Conservation (phyloP, 1,284 basidiomycete genomes). For the Agroathelia rolfsii region DNA sequence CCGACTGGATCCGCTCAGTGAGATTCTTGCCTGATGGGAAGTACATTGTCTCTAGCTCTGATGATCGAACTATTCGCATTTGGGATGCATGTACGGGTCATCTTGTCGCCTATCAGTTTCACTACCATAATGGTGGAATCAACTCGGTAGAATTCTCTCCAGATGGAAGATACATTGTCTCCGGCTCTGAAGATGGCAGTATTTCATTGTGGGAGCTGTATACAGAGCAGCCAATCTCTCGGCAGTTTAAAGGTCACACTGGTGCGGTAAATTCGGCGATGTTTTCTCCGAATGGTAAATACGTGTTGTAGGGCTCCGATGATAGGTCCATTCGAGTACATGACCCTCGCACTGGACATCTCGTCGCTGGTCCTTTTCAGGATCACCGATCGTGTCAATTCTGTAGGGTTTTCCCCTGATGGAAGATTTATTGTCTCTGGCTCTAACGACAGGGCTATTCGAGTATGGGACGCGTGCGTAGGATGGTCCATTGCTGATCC, state of each 20-base stretch:
- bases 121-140: constrained; percentile 9
- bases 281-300: constrained; percentile 10
- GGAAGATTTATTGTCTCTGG: constrained; percentile 15
- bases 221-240: constrained; percentile 10
- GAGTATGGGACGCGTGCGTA: constrained; percentile 9
- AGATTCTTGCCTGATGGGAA: constrained; percentile 69
- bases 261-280: no score
- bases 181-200: constrained; percentile 14
- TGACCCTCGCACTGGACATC: constrained; percentile 9
- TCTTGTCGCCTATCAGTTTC: no score
- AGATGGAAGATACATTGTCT: constrained; percentile 12
- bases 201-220: constrained; percentile 15
- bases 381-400: constrained; percentile 1
- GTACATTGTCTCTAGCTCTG: constrained; percentile 61
- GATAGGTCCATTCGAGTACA: constrained; percentile 10
- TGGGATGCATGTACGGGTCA: constrained; percentile 39
- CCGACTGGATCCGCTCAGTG: constrained; percentile 65
- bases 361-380: no score
- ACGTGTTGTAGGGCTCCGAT: constrained; percentile 9
- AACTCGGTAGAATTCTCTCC: constrained; percentile 14
- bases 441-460: constrained; percentile 9
- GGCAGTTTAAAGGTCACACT: no score
- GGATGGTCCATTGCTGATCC: constrained; percentile 8
- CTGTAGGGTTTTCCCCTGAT: constrained; percentile 7
- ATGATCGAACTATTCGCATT: constrained; percentile 69